A percentile compares a stretch with the other conserved stretches of the same genome.
These are phyloP conservation scores for Lentinula raphanica DNA, from an alignment of 768 basidiomycete species.

Conservation along the genomic window DNA sequence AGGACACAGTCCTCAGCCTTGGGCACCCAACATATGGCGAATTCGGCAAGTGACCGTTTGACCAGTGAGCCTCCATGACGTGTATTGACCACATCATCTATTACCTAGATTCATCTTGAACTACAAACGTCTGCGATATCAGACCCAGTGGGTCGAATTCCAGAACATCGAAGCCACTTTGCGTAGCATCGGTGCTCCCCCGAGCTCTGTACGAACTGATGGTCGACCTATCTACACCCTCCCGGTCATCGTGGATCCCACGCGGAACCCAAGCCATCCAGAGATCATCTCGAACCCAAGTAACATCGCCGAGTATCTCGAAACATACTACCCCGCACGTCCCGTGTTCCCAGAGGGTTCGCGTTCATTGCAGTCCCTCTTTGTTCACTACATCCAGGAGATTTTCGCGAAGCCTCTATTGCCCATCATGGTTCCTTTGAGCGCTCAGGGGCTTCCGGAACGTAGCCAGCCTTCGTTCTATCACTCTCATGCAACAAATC, in stretches of 20 bases:
- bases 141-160: slow-evolving; percentile 68
- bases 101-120: slow-evolving; percentile 61
- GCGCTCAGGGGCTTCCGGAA: slow-evolving; percentile 54
- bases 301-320: slow-evolving; percentile 69
- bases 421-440: slow-evolving; percentile 65
- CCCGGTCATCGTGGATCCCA: slow-evolving; percentile 63
- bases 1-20: slow-evolving; percentile 57
- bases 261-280: slow-evolving; percentile 38
- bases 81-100: not conserved
- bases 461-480: slow-evolving; percentile 49
- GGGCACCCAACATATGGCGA: slow-evolving; percentile 75
- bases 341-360: slow-evolving; percentile 69
- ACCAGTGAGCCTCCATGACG: not conserved
- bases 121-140: slow-evolving; percentile 66
- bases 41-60: slow-evolving; percentile 43
- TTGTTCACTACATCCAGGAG: slow-evolving; percentile 67
- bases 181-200: slow-evolving; percentile 53
- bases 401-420: slow-evolving; percentile 63
- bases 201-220: slow-evolving; percentile 47
- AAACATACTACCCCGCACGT: slow-evolving; percentile 60
- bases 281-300: slow-evolving; percentile 54
- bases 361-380: slow-evolving; percentile 60
- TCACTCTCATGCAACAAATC: slow-evolving; percentile 2
- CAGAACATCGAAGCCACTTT: slow-evolving; percentile 61
- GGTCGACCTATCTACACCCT: slow-evolving; percentile 63